phyloP scores from a whole-genome alignment of 2,329 filamentous ascomycete genomes.

The Rachicladosporium sp. region DNA sequence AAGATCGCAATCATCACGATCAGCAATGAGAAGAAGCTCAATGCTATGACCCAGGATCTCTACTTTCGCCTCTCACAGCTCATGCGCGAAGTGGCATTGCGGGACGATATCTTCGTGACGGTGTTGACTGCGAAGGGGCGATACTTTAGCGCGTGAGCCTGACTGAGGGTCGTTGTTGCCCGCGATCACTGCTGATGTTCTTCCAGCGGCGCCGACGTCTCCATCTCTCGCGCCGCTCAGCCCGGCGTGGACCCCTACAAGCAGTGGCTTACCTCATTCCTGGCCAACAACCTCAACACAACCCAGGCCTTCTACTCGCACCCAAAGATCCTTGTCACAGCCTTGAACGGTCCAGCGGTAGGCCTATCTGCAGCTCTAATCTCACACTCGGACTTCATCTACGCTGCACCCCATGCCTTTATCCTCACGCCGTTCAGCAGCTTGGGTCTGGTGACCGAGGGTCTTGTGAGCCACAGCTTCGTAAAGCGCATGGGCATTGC shows the following conservation, averaged over 20 bases:
- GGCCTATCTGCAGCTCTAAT: conserved; percentile 77
- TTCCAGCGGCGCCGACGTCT: conserved; percentile 67
- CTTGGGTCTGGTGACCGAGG: conserved; percentile 80
- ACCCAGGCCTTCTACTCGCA: conserved; percentile 86
- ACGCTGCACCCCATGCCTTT: conserved; percentile 68
- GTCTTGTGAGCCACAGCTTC: conserved; percentile 65
- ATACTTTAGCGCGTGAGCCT: conserved; percentile 71
- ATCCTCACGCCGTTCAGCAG: conserved; percentile 85
- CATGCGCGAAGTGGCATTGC: conserved; percentile 63
- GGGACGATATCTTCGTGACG: conserved; percentile 73
- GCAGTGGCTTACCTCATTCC: conserved; percentile 58
- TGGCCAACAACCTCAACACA: conserved; percentile 75
- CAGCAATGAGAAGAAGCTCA: conserved; percentile 74
- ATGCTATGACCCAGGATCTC: conserved; percentile 57
- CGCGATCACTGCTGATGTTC: conserved; percentile 3
- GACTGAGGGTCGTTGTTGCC: neutral
- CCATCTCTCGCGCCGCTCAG: conserved; percentile 34
- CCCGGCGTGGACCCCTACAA: conserved; percentile 30
- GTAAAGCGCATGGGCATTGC: conserved; percentile 66
- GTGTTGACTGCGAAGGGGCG: conserved; percentile 69
- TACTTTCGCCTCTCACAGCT: conserved; percentile 67
- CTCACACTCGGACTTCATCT: conserved; percentile 82
- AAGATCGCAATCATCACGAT: conserved; percentile 76
- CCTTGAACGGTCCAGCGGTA: conserved; percentile 82
- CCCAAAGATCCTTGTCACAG: conserved; percentile 82